Evolutionary conservation across 768 basidiomycete species (phyloP), one percentile per base, ranked within the genome.

Genomic region (Amanita phalloides): DNA sequence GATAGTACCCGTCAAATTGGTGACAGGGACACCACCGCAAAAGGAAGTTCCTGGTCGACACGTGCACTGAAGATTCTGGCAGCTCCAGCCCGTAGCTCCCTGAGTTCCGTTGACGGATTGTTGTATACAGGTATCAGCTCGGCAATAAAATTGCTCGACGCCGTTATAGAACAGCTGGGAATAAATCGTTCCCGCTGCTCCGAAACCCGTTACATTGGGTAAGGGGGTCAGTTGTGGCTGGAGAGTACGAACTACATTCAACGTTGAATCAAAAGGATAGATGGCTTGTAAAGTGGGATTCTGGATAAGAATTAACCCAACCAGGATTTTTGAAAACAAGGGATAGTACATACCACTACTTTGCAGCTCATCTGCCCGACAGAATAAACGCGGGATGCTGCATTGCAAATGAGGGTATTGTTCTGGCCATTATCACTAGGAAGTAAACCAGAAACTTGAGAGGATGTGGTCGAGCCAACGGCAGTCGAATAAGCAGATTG

Each of bases 101-200:
- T 66, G 64, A 14, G 56, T 62, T 3, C 66, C 53, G 35, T 58
- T 63, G 7, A 67, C 64, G 20, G 78, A 64, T 13, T 70, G 68
- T 65, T 95, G 91, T 0, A 62, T 66, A 68, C 94, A 96, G 5
- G 73, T 69, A 55, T 79, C 70, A 0, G 90, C 90, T 8, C 68
- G 54, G 63, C 94, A 97, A 64, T 78, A 87, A 68, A 97, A 97
- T 60, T 96, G 91, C 61, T 93, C 89, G 30, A 83, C 78, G 8
- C 86, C 83, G n/a, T 72, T 72, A 63, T 90, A 91, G 64, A 84
- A 82, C 4, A 91, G 68, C 56, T 90, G 86, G 0, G 82, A 82
- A 54, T 75, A 82, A n/a, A 76, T 64, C 6, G 75, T 70, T 9
- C 78, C 74, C 13, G 69, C 64, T 6, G 62, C 32, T 25, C 84